A percentile compares a stretch with the other conserved stretches of the same genome.
phyloP scores from a whole-genome alignment of 371 early-diverging fungal genomes.

The Basidiobolus meristosporus region DNA sequence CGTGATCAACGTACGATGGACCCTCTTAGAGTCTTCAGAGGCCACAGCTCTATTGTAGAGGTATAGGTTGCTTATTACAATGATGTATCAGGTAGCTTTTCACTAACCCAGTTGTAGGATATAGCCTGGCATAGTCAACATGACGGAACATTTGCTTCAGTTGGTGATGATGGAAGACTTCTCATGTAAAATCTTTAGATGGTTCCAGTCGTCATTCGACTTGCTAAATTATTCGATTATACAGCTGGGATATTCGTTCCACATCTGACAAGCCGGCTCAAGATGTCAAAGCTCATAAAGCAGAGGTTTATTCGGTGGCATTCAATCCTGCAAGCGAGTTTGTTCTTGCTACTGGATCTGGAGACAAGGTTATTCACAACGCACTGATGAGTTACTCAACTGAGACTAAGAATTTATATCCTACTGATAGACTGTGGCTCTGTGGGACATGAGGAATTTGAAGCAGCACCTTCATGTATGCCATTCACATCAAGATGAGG shows the following conservation, averaged over 20 bases:
- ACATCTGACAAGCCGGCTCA: conserved; percentile 35
- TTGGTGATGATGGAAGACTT: conserved; percentile 86
- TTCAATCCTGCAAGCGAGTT: conserved; percentile 80
- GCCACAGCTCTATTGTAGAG: conserved; percentile 87
- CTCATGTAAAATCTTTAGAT: too few species aligned
- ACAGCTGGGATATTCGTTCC: conserved; percentile 47
- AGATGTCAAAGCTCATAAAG: conserved; percentile 68
- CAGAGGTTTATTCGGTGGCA: conserved; percentile 84
- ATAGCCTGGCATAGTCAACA: conserved; percentile 77
- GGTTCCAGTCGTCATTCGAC: too few species aligned
- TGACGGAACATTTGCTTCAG: conserved; percentile 78
- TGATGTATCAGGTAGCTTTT: conserved; percentile 1
- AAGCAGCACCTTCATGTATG: conserved; percentile 61
- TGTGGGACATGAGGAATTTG: conserved; percentile 95
- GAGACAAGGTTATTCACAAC: conserved; percentile 50
- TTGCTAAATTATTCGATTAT: too few species aligned
- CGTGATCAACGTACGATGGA: conserved; percentile 49
- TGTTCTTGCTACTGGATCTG: conserved; percentile 88
- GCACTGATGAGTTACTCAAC: too few species aligned
- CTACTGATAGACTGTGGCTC: conserved; percentile 43
- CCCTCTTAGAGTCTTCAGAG: conserved; percentile 51
- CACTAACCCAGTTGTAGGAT: conserved; percentile 61
- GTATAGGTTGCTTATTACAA: too few species aligned
- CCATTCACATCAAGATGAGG: conserved; percentile 79
- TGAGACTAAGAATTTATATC: too few species aligned